Evolutionary conservation across 345 rosid genomes (phyloP).

Genomic region (Eucalyptus sideroxylon): DNA sequence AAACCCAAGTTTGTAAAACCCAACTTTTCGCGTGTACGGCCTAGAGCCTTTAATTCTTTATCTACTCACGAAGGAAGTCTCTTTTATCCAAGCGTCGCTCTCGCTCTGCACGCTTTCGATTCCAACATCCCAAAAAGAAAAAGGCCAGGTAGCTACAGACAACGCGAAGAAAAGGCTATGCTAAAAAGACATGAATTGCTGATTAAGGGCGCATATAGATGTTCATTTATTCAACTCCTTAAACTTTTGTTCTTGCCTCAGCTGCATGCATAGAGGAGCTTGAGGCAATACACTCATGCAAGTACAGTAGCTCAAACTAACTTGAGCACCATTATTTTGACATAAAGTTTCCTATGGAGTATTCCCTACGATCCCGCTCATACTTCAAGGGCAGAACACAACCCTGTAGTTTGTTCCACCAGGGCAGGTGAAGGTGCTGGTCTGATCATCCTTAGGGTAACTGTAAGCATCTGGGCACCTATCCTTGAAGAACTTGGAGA

Average conservation of each 20-base stretch:
- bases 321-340: not conserved
- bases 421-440: conserved; percentile 15
- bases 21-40: not conserved
- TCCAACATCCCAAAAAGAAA: too few species aligned
- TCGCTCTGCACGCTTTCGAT: too few species aligned
- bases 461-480: conserved; percentile 11
- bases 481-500: conserved; percentile 3
- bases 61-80: too few species aligned
- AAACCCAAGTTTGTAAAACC: not conserved
- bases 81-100: too few species aligned
- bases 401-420: conserved; percentile 15
- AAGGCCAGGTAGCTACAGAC: not conserved
- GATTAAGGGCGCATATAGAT: not conserved
- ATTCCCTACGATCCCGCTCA: not conserved
- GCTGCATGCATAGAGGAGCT: not conserved
- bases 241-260: not conserved
- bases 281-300: not conserved
- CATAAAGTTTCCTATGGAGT: not conserved
- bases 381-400: conserved; percentile 11
- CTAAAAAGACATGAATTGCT: not conserved
- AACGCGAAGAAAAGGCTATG: not conserved
- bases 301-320: not conserved
- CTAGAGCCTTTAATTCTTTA: not conserved
- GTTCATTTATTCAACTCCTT: not conserved
- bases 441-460: conserved; percentile 18